Evolutionary conservation across 805 yeast species (phyloP).

Genomic region (Saturnispora diversa): DNA sequence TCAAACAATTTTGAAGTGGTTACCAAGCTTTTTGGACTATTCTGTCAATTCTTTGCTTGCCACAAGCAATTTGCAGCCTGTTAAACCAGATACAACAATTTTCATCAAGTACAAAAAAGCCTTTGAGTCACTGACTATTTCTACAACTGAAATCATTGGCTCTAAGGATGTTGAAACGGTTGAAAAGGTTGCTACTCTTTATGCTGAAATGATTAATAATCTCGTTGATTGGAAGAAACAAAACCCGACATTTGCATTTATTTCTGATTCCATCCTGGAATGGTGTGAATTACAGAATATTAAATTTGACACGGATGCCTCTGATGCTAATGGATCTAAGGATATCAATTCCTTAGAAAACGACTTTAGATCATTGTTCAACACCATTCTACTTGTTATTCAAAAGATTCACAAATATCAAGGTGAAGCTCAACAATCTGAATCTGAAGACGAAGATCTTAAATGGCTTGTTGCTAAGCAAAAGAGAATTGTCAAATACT

Average conservation of each 20-base stretch:
- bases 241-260: constrained; percentile 33
- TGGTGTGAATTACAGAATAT: constrained; percentile 35
- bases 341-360: constrained; percentile 35
- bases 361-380: constrained; percentile 42
- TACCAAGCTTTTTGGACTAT: constrained; percentile 34
- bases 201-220: constrained; percentile 21
- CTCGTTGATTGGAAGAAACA: constrained; percentile 31
- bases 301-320: constrained; percentile 11
- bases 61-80: constrained; percentile 10
- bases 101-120: constrained; percentile 24
- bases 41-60: constrained; percentile 20
- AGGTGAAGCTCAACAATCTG: constrained; percentile 5
- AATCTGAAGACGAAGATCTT: constrained; percentile 34
- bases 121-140: constrained; percentile 13
- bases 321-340: constrained; percentile 25
- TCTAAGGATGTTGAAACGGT: constrained; percentile 18
- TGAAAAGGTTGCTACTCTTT: constrained; percentile 18
- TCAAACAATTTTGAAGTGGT: constrained; percentile 20
- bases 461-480: constrained; percentile 58
- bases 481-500: constrained; percentile 33
- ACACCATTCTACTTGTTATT: constrained; percentile 55
- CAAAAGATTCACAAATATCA: constrained; percentile 47
- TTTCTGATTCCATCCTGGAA: constrained; percentile 38
- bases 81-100: constrained; percentile 12
- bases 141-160: constrained; percentile 11